A percentile compares a stretch with the other conserved stretches of the same genome.
phyloP scores from a whole-genome alignment of 495 filamentous ascomycete species.

The Chaetomium cochliodes region DNA sequence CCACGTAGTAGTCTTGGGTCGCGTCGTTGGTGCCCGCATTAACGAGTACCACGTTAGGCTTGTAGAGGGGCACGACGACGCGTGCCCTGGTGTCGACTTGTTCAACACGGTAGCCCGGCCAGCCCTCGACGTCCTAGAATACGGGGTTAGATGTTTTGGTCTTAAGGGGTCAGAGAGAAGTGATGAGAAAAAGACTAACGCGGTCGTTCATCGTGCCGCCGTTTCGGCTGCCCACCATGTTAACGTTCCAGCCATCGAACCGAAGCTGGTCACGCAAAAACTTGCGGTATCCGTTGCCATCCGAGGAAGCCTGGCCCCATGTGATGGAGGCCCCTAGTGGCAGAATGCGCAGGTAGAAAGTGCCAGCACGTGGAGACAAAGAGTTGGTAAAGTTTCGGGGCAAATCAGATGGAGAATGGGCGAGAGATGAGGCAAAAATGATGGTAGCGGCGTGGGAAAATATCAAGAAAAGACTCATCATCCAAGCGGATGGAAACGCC shows the following conservation, averaged over 20 bases:
- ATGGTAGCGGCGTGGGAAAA: too few relatives aligned
- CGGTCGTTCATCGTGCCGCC: slow-evolving; percentile 51
- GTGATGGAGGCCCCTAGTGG: too few relatives aligned
- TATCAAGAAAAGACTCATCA: too few relatives aligned
- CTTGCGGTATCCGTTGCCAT: slow-evolving; percentile 44
- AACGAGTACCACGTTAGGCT: slow-evolving; percentile 50
- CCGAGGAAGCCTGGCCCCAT: slow-evolving; percentile 39
- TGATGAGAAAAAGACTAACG: slow-evolving; percentile 25
- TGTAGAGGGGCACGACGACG: slow-evolving; percentile 19
- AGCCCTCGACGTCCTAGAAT: slow-evolving; percentile 45
- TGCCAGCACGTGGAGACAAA: neutral
- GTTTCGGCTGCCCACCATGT: slow-evolving; percentile 48
- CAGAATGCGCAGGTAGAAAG: slow-evolving; percentile 37
- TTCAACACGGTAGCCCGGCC: slow-evolving; percentile 43
- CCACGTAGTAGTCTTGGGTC: slow-evolving; percentile 24
- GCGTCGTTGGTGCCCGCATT: slow-evolving; percentile 49
- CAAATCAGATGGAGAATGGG: too few relatives aligned
- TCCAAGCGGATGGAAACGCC: too few relatives aligned
- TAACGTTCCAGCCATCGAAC: slow-evolving; percentile 34
- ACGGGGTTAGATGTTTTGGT: too few relatives aligned
- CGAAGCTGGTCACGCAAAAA: slow-evolving; percentile 27
- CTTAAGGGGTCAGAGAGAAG: too few relatives aligned
- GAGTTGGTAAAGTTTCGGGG: too few relatives aligned
- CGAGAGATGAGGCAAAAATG: too few relatives aligned
- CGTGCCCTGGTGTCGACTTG: slow-evolving; percentile 28